phyloP scores from a whole-genome alignment of 2,329 filamentous ascomycete genomes.

The Cordyceps cicadae region DNA sequence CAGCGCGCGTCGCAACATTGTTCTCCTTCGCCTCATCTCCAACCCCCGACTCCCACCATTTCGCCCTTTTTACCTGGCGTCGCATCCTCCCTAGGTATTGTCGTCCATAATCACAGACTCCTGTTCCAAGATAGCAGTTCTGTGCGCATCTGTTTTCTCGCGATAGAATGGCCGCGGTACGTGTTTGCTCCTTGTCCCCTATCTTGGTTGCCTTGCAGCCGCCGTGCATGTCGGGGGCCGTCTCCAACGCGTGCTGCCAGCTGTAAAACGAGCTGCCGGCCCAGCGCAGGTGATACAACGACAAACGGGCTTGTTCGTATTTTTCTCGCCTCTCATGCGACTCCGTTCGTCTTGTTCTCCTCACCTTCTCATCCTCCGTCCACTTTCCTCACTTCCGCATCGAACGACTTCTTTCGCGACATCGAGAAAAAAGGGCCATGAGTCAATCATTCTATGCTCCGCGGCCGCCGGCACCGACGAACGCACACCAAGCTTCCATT shows the following conservation, averaged over 20 bases:
- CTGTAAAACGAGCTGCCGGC: constrained; percentile 7
- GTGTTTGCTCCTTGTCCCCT: constrained; percentile 18
- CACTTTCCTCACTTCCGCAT: not conserved
- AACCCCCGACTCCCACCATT: constrained; percentile 5
- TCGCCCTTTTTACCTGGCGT: constrained; percentile 9
- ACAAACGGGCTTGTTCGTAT: constrained; percentile 6
- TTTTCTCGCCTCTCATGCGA: constrained; percentile 3
- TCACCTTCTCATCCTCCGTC: not conserved
- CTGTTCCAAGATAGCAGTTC: constrained; percentile 5
- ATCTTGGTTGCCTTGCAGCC: constrained; percentile 11
- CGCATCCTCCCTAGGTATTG: constrained; percentile 7
- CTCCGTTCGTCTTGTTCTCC: not conserved
- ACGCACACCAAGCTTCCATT: not conserved
- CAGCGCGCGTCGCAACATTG: constrained; percentile 6
- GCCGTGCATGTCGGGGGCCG: constrained; percentile 4
- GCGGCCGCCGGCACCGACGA: not conserved
- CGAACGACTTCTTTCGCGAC: not conserved
- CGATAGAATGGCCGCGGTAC: constrained; percentile 37
- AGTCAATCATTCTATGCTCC: not conserved
- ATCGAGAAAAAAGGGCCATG: constrained; percentile 1
- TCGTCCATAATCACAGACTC: constrained; percentile 6
- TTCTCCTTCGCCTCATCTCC: constrained; percentile 11
- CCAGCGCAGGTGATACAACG: constrained; percentile 5
- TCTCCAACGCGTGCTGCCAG: constrained; percentile 9
- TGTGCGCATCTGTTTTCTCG: constrained; percentile 20